A percentile compares a stretch with the other conserved stretches of the same genome.
These are phyloP conservation scores for Pezicula neosporulosa DNA, from an alignment of 2,329 filamentous ascomycete genomes.

Conservation along the genomic window DNA sequence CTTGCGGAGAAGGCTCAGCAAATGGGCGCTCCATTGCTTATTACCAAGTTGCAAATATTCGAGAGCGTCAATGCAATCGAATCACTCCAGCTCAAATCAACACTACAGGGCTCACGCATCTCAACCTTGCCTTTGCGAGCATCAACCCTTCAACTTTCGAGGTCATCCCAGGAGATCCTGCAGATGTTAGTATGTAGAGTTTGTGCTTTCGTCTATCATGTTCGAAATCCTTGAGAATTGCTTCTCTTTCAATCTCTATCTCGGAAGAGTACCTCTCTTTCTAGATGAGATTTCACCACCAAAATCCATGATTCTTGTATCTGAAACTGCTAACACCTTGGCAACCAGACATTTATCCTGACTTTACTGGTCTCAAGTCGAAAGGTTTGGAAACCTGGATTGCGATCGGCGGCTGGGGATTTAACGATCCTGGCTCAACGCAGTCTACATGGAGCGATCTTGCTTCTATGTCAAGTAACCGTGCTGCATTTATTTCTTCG, in stretches of 20 bases:
- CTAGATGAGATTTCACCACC: too few relatives aligned
- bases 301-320: too few relatives aligned
- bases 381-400: constrained; percentile 30
- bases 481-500: constrained; percentile 34
- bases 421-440: constrained; percentile 24
- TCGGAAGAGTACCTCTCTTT: too few relatives aligned
- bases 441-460: constrained; percentile 29
- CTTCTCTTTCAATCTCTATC: too few relatives aligned
- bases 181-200: too few relatives aligned
- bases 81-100: constrained; percentile 30
- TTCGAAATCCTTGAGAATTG: too few relatives aligned
- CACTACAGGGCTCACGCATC: constrained; percentile 25
- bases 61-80: too few relatives aligned
- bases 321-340: too few relatives aligned
- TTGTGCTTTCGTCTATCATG: too few relatives aligned
- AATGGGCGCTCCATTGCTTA: too few relatives aligned
- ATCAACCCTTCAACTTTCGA: constrained; percentile 34
- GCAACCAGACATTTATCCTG: constrained; percentile 16
- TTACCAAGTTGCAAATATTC: too few relatives aligned
- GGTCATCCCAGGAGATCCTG: constrained; percentile 22
- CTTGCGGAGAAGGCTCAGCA: too few relatives aligned
- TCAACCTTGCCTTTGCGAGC: constrained; percentile 39
- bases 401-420: constrained; percentile 34
- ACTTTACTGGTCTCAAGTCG: constrained; percentile 30
- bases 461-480: constrained; percentile 15